phyloP scores from a whole-genome alignment of 1,284 basidiomycete genomes.

The Ganoderma multipileum region DNA sequence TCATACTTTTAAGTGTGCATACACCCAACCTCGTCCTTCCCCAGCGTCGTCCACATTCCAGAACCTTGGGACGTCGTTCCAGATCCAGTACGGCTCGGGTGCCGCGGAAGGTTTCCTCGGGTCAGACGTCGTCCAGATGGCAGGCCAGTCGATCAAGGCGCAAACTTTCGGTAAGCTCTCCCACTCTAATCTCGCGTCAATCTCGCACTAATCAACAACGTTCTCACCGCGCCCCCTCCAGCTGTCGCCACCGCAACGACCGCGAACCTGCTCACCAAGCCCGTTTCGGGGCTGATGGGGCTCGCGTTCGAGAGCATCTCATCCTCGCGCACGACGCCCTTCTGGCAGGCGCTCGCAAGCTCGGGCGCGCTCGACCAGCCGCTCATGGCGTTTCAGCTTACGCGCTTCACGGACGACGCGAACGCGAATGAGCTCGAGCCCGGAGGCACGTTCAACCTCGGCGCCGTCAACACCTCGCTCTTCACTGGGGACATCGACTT shows the following conservation, averaged over 20 bases:
- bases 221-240: slow-evolving; percentile 8
- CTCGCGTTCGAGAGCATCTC: slow-evolving; percentile 47
- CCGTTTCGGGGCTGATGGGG: slow-evolving; percentile 47
- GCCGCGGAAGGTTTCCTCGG: slow-evolving; percentile 44
- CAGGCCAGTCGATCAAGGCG: slow-evolving; percentile 48
- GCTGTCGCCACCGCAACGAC: slow-evolving; percentile 39
- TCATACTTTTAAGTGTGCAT: background rate
- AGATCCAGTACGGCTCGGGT: slow-evolving; percentile 43
- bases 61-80: slow-evolving; percentile 33
- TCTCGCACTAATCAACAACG: background rate
- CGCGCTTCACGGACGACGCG: slow-evolving; percentile 69
- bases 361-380: slow-evolving; percentile 64
- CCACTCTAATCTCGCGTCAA: slow-evolving; percentile 13
- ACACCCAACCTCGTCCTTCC: background rate
- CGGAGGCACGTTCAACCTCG: slow-evolving; percentile 86
- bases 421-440: slow-evolving; percentile 57
- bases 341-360: slow-evolving; percentile 68
- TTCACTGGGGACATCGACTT: slow-evolving; percentile 87
- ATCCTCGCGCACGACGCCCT: slow-evolving; percentile 47
- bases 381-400: slow-evolving; percentile 84
- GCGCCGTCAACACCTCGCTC: slow-evolving; percentile 67
- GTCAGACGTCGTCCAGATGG: slow-evolving; percentile 50
- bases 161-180: slow-evolving; percentile 48
- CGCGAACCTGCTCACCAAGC: slow-evolving; percentile 33
- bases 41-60: slow-evolving; percentile 38